Evolutionary conservation across 1,284 basidiomycete genomes (phyloP).

Genomic region (Moesziomyces parantarcticus): DNA sequence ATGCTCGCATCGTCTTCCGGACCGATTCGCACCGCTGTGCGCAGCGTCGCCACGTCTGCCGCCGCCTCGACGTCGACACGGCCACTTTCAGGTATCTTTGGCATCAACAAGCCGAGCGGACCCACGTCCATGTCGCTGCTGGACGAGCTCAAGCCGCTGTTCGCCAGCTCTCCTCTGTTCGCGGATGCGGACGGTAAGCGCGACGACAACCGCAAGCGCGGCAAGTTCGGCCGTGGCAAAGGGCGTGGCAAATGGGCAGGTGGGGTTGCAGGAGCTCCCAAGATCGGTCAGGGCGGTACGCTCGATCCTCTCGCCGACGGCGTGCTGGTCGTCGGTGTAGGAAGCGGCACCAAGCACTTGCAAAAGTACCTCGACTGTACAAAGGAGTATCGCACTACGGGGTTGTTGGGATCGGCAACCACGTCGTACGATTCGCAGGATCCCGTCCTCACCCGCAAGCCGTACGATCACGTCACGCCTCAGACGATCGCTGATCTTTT

Average conservation of each 20-base stretch:
- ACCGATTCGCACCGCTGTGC: slow-evolving; percentile 26
- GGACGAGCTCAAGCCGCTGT: slow-evolving; percentile 83
- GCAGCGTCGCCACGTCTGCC: slow-evolving; percentile 7
- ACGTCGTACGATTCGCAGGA: slow-evolving; percentile 91
- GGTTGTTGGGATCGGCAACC: slow-evolving; percentile 91
- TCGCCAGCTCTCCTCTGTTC: slow-evolving; percentile 84
- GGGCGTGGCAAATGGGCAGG: slow-evolving; percentile 49
- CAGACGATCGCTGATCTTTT: slow-evolving; percentile 72
- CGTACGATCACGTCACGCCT: slow-evolving; percentile 85
- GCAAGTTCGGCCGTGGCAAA: slow-evolving; percentile 49
- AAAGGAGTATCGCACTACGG: slow-evolving; percentile 88
- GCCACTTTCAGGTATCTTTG: slow-evolving; percentile 84
- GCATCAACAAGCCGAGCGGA: slow-evolving; percentile 84
- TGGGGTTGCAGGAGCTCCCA: slow-evolving; percentile 68
- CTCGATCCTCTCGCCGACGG: slow-evolving; percentile 97
- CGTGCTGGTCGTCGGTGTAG: slow-evolving; percentile 86
- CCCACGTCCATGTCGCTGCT: slow-evolving; percentile 90
- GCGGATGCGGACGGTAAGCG: slow-evolving; percentile 68
- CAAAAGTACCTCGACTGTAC: slow-evolving; percentile 86
- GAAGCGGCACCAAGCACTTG: slow-evolving; percentile 89
- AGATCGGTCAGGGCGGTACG: slow-evolving; percentile 92
- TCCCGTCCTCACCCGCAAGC: slow-evolving; percentile 71
- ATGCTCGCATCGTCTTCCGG: slow-evolving; percentile 16
- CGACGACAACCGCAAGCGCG: slow-evolving; percentile 47
- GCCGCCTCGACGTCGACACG: slow-evolving; percentile 61